Percentiles rank a stretch among this genome's conserved stretches.
Conservation (phyloP, 768 basidiomycete species). For the Lactarius indigo region DNA sequence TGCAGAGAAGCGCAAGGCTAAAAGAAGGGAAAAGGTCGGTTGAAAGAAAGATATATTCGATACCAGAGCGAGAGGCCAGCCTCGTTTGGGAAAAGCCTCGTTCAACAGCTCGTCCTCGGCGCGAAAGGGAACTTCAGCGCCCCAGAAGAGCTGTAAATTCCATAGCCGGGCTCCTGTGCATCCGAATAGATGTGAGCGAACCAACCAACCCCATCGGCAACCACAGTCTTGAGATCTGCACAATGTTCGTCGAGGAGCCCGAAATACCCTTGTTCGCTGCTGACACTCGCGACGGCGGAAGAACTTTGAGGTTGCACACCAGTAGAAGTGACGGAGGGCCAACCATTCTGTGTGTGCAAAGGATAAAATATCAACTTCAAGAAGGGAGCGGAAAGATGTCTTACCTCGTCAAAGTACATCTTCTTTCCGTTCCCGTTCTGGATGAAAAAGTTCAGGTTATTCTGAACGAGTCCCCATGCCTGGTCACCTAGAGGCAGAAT, state of each 20-base stretch:
- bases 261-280: slow-evolving; percentile 51
- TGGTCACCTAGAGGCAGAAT: slow-evolving; percentile 39
- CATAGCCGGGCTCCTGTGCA: slow-evolving; percentile 62
- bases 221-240: slow-evolving; percentile 52
- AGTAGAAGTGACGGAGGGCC: slow-evolving; percentile 62
- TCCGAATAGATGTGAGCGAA: slow-evolving; percentile 81
- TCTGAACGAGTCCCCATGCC: slow-evolving; percentile 58
- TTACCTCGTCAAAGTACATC: slow-evolving; percentile 67
- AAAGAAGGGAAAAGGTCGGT: background rate
- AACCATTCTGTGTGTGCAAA: slow-evolving; percentile 53
- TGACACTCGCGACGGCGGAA: slow-evolving; percentile 48
- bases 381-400: background rate
- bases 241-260: slow-evolving; percentile 62
- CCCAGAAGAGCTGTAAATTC: slow-evolving; percentile 52
- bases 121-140: slow-evolving; percentile 58
- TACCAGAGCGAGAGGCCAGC: background rate
- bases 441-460: slow-evolving; percentile 64
- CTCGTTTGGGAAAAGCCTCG: background rate
- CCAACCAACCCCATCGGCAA: slow-evolving; percentile 70
- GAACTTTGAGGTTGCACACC: slow-evolving; percentile 63
- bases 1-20: background rate
- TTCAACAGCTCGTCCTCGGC: slow-evolving; percentile 58
- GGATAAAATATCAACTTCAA: background rate
- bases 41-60: background rate
- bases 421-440: slow-evolving; percentile 61